Evolutionary conservation across 352 stramenopile species (phyloP), one percentile per base, ranked within the genome.

Genomic region (Phytophthora europaea): DNA sequence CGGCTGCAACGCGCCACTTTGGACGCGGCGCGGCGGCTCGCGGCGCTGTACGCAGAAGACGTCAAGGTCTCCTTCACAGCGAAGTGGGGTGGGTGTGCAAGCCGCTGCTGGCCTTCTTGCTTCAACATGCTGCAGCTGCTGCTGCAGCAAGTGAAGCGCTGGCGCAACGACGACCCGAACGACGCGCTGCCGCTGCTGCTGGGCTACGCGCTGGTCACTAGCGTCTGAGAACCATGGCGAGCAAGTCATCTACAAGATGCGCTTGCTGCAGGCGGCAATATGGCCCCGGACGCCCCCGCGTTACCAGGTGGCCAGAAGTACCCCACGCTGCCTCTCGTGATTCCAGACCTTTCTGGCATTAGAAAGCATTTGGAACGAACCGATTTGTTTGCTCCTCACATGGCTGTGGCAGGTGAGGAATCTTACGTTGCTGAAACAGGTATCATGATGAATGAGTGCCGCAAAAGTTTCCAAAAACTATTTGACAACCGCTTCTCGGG

Each of bases 71-170:
- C n/a, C n/a, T n/a, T n/a, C n/a, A n/a, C n/a, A n/a, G n/a, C n/a
- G n/a, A n/a, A n/a, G n/a, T n/a, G n/a, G n/a, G n/a, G n/a, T 92
- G 20, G 72, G 77, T 8, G 73, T 72, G 8, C 81, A 87, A 16
- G 83, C 87, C 90, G 59, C 70, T 93, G 22, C 90, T 93, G 57
- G 85, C 84, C 54, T 91, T 94, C 55, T 63, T 94, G 57, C 58
- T 94, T 34, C 83, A 92, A 64, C 76, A 87, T 71, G 59, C 80
- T n/a, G 23, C 79, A 77, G 28, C 48, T 79, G 51, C 57, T 94
- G 67, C 67, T 92, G 31, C 76, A 79, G 60, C 82, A 84, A 38
- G 43, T 90, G 20, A 76, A 79, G 56, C 54, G 77, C n/a, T 73
- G 62, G 66, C 61, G 57, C 33, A 31, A 40, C 22, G 45, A 13